Conservation (phyloP, 2,329 filamentous ascomycete genomes). For the Alternaria arbusti region DNA sequence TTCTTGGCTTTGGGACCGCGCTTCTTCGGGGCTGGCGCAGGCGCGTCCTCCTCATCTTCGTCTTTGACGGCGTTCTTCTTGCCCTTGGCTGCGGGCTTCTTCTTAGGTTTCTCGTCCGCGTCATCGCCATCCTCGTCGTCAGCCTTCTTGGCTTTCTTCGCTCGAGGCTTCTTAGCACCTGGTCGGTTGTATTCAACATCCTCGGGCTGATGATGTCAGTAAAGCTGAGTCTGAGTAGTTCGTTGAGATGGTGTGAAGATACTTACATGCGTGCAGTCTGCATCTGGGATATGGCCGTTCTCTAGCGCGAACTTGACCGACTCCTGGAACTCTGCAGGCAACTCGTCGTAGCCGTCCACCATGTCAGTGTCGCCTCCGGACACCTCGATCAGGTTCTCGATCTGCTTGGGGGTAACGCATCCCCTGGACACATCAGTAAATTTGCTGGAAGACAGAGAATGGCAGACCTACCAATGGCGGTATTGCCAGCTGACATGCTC, state of each 20-base stretch:
- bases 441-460: neutral
- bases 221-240: constrained; percentile 40
- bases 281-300: constrained; percentile 80
- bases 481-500: constrained; percentile 72
- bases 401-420: constrained; percentile 79
- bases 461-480: constrained; percentile 77
- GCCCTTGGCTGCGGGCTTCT: constrained; percentile 49
- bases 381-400: constrained; percentile 68
- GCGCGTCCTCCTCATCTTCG: constrained; percentile 39
- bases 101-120: constrained; percentile 48
- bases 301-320: constrained; percentile 76
- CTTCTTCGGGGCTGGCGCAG: constrained; percentile 41
- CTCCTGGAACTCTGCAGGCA: constrained; percentile 70
- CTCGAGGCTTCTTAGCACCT: constrained; percentile 59
- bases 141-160: constrained; percentile 40
- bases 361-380: constrained; percentile 66
- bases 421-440: constrained; percentile 65
- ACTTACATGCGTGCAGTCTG: constrained; percentile 88
- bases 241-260: neutral
- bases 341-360: constrained; percentile 82
- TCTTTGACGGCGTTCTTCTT: constrained; percentile 32
- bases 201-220: constrained; percentile 53
- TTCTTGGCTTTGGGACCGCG: constrained; percentile 14
- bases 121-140: constrained; percentile 30
- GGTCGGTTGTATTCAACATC: constrained; percentile 76